Percentiles rank a stretch among this genome's conserved stretches.
phyloP scores from a whole-genome alignment of 1,284 basidiomycete genomes.

The Cystobasidiaceae sp. region DNA sequence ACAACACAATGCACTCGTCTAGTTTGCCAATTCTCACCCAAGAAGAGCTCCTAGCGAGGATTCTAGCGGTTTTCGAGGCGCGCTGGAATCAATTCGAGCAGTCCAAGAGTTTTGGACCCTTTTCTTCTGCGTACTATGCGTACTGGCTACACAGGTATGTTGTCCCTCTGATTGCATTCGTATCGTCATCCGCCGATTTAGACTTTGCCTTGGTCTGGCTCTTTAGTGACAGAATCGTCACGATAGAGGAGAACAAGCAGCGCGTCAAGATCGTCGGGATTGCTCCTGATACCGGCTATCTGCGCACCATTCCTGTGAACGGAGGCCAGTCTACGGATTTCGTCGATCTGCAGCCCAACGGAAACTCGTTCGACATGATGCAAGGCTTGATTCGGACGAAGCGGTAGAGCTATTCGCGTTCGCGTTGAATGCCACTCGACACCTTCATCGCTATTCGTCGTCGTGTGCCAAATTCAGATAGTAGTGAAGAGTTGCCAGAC shows the following conservation, averaged over 20 bases:
- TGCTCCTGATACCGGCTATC: constrained; percentile 76
- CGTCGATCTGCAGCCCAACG: constrained; percentile 78
- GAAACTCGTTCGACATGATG: constrained; percentile 96
- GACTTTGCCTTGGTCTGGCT: neutral
- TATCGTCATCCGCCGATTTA: neutral
- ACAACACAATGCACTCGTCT: constrained; percentile 45
- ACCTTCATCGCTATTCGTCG: neutral
- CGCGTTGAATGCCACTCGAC: neutral
- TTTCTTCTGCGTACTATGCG: constrained; percentile 56
- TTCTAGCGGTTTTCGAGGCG: constrained; percentile 70
- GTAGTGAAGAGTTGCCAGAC: constrained; percentile 59
- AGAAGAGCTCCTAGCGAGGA: constrained; percentile 68
- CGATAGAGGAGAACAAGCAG: constrained; percentile 64
- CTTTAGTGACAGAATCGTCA: constrained; percentile 73
- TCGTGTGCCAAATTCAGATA: neutral
- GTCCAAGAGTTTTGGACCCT: constrained; percentile 46
- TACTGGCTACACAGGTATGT: constrained; percentile 85
- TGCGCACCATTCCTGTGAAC: constrained; percentile 69
- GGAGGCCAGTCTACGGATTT: constrained; percentile 41
- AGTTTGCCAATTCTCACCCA: constrained; percentile 55
- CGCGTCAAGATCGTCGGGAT: constrained; percentile 77
- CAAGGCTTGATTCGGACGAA: constrained; percentile 75
- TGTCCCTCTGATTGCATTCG: constrained; percentile 34
- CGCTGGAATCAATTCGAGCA: constrained; percentile 69
- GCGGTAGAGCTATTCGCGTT: constrained; percentile 27